Percentiles rank a stretch among this genome's conserved stretches.
These are phyloP conservation scores for Neopestalotiopsis rosae DNA, from an alignment of 2,329 filamentous ascomycete species.

Conservation along the genomic window DNA sequence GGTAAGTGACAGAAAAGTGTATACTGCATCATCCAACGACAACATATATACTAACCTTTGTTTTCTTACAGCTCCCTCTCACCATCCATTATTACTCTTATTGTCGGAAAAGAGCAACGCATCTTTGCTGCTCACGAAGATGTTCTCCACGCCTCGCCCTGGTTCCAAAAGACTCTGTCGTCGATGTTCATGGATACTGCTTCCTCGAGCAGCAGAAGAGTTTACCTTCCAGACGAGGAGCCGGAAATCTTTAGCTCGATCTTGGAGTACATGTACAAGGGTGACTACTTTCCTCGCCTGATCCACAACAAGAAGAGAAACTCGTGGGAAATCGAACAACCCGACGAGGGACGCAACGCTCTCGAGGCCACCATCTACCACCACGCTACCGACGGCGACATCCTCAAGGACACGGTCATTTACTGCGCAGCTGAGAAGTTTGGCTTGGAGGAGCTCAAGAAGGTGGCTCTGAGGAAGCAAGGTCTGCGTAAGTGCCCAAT, in stretches of 20 bases:
- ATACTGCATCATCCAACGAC: background rate
- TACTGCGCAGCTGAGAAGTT: slow-evolving; percentile 91
- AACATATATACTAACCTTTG: slow-evolving; percentile 21
- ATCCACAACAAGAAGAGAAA: slow-evolving; percentile 81
- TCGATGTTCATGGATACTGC: slow-evolving; percentile 70
- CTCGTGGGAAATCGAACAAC: slow-evolving; percentile 81
- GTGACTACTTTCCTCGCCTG: slow-evolving; percentile 87
- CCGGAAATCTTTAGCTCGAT: slow-evolving; percentile 91
- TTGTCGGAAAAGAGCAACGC: slow-evolving; percentile 80
- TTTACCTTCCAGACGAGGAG: slow-evolving; percentile 83
- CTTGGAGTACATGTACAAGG: slow-evolving; percentile 92
- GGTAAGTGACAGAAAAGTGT: slow-evolving; percentile 41
- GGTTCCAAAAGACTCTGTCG: slow-evolving; percentile 71
- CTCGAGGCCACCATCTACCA: slow-evolving; percentile 74
- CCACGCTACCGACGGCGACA: slow-evolving; percentile 65
- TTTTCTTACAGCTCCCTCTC: slow-evolving; percentile 53
- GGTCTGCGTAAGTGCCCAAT: slow-evolving; percentile 68
- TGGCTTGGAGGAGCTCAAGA: slow-evolving; percentile 82
- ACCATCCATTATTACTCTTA: slow-evolving; percentile 78
- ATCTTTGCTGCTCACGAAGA: slow-evolving; percentile 94
- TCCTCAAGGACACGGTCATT: slow-evolving; percentile 88
- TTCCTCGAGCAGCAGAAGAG: slow-evolving; percentile 65
- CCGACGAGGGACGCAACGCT: slow-evolving; percentile 46
- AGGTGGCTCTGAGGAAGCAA: slow-evolving; percentile 85
- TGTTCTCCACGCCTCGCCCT: slow-evolving; percentile 77